These are phyloP conservation scores for Vicia faba DNA, from an alignment of 306 rosid species.

Conservation along the genomic window DNA sequence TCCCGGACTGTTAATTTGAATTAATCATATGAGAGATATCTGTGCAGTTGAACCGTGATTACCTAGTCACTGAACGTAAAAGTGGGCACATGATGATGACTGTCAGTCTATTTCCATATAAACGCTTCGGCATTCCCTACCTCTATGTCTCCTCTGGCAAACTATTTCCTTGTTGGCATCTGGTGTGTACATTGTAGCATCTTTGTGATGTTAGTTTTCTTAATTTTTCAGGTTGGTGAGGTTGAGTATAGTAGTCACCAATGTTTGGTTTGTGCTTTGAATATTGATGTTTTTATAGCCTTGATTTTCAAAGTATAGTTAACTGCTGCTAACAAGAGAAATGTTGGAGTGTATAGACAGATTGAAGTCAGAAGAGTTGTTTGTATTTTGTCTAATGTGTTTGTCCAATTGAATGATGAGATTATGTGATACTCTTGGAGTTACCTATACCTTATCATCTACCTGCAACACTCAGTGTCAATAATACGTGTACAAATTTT, in stretches of 20 bases:
- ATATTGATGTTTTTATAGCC: constrained; percentile 26
- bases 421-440: constrained; percentile 23
- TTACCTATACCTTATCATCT: constrained; percentile 32
- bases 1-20: constrained; percentile 67
- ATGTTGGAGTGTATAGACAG: constrained; percentile 44
- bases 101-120: constrained; percentile 22
- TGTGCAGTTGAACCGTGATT: constrained; percentile 36
- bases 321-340: constrained; percentile 51
- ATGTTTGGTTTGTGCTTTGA: constrained; percentile 39
- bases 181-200: constrained; percentile 49
- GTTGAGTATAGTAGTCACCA: constrained; percentile 26
- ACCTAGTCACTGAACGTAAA: constrained; percentile 17
- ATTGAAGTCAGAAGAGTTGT: constrained; percentile 29
- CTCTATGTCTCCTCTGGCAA: constrained; percentile 22
- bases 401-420: constrained; percentile 34
- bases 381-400: constrained; percentile 34
- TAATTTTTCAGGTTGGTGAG: constrained; percentile 42
- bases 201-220: constrained; percentile 40
- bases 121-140: background rate
- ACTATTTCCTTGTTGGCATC: constrained; percentile 38
- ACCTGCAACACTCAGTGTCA: constrained; percentile 25
- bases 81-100: constrained; percentile 23
- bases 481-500: constrained; percentile 33
- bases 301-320: constrained; percentile 37
- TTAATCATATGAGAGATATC: constrained; percentile 13